Conservation (phyloP, 2,329 filamentous ascomycete genomes). For the Epichloe brachyelytri region DNA sequence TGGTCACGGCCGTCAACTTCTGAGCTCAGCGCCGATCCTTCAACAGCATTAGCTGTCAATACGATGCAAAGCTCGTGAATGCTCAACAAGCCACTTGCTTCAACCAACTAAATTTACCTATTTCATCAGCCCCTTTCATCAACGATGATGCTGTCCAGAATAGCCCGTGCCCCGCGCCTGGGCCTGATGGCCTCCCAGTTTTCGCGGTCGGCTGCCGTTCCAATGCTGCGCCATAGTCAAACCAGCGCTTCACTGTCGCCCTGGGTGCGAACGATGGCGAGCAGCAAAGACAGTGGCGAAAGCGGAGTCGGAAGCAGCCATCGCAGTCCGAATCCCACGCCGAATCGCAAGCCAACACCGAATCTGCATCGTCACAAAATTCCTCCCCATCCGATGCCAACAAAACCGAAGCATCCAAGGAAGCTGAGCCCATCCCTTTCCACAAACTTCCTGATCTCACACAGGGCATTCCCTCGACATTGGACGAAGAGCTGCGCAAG, state of each 20-base stretch:
- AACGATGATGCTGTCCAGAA: slow-evolving; percentile 27
- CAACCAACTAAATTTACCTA: neutral
- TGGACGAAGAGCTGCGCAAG: slow-evolving; percentile 58
- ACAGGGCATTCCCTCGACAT: slow-evolving; percentile 86
- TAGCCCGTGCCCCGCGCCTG: slow-evolving; percentile 21
- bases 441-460: slow-evolving; percentile 78
- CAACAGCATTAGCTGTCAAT: neutral
- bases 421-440: slow-evolving; percentile 34
- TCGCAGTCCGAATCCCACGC: neutral
- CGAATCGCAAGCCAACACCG: slow-evolving; percentile 3
- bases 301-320: slow-evolving; percentile 4
- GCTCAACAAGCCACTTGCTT: neutral
- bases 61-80: slow-evolving; percentile 3
- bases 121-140: neutral
- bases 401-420: slow-evolving; percentile 16
- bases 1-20: neutral
- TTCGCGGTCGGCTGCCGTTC: slow-evolving; percentile 13
- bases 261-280: slow-evolving; percentile 18
- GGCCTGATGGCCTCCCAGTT: slow-evolving; percentile 18
- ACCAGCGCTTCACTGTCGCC: slow-evolving; percentile 12
- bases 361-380: slow-evolving; percentile 2
- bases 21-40: neutral
- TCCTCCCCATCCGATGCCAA: neutral
- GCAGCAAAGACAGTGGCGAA: slow-evolving; percentile 7
- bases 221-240: slow-evolving; percentile 15